Base-by-base conservation (phyloP, 2,329 filamentous ascomycete genomes). In the Fusarium hainanense region DNA sequence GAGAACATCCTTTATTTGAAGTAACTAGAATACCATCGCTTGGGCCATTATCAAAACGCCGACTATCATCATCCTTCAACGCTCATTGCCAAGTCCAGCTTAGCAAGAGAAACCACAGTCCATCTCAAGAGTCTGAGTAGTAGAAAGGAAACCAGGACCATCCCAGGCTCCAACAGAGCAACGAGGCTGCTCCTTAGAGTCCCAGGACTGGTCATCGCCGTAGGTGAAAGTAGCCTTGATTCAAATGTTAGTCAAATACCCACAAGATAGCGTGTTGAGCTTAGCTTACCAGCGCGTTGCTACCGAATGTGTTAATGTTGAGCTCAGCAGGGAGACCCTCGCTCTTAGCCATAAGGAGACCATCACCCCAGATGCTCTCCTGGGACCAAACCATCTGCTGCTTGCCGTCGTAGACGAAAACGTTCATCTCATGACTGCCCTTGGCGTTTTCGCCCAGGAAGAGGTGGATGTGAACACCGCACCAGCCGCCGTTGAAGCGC, bases 321-420 rank as follows among this genome's bases (percentile, higher is more conserved):
- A 57, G 43, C 11, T 50, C 32, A 2, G 30, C 32, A 6, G 54
- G 54, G 12, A 57, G 54, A 18, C 23, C 23, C 23, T 49, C 43
- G 16, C 30, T 49, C 54, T 56, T 32, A 4, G 43, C n/a, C 54
- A 56, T 56, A 2, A 56, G n/a, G 0, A 37, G 7, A 9, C 43
- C 43, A 8, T 48, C 10, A 3, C 54, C 54, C 54, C 54, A 56
- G n/a, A 56, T 56, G 23, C 54, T 56, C n/a, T 56, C 54, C 23
- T 56, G 27, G 1, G 43, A 56, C 54, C 54, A 56, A 3, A 56
- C 23, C 23, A 40, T 44, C 11, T 56, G 54, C 9, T 30, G n/a
- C 18, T 48, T 56, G 14, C 54, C 54, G 11, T 56, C 54, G 23
- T 56, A 56, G 23, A 49, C 43, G 6, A 21, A 48, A n/a, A 56